Base-by-base conservation (phyloP, 129 eudicot genomes). In the Helichrysum umbraculigerum region DNA sequence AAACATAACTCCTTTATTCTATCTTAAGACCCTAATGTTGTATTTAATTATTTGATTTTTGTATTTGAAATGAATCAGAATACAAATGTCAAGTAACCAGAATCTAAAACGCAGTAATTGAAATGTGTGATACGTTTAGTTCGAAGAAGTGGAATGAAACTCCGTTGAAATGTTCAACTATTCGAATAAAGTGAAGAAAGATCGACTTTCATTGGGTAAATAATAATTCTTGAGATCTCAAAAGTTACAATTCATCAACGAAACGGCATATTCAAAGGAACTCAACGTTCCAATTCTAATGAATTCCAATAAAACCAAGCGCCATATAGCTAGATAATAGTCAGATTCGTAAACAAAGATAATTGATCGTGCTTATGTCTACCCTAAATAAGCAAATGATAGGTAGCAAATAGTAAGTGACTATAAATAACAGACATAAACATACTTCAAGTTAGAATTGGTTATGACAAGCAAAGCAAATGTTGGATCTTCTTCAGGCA, bases 401-500 rank as follows among this genome's bases (percentile, higher is more conserved):
- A 3, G 3, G 1, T 12, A 44, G 17, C 52, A 44, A 44, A 44
- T 44, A 25, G 28, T 25, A 44, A 44, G 52, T 14, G 17, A 44
- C 52, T 8, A 5, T 17, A 44, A 44, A 44, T 44, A 44, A 44
- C 52, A 44, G 16, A 12, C 52, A 14, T 44, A 14, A 12, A 42
- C 11, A 9, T 42, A 10, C 51, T 42, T 9, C 51, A 11, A 44
- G 17, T 12, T 2, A 14, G 17, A 15, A 30, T 12, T 30, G 68
- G 68, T 28, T 32, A 30, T 29, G 41, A 64, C 42, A 64, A 64
- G 30, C 9, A 64, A 64, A 64, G 68, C 37, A 64, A 25, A 28
- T 64, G 68, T 6, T 30, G n/a, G n/a, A 64, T 64, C 10, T 15
- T 16, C 42, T 64, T 64, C 9, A 22, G 34, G 68, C 41, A 64